These are phyloP conservation scores for Colletotrichum shisoi DNA, from an alignment of 2,329 filamentous ascomycete genomes.

Conservation along the genomic window DNA sequence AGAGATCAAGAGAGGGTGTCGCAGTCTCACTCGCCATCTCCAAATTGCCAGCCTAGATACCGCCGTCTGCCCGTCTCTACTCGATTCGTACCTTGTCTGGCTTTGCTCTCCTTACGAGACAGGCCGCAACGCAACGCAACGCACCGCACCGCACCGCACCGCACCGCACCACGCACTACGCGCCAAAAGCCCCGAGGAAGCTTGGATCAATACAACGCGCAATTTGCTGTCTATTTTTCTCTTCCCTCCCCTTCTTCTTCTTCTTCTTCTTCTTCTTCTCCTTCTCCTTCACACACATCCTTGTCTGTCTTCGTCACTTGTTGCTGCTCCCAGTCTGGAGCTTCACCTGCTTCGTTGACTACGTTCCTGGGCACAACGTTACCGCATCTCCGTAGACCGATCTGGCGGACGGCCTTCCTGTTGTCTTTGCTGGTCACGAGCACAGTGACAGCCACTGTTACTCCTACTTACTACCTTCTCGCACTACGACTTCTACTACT, in stretches of 20 bases:
- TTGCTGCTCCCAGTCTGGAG: constrained; percentile 5
- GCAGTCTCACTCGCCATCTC: constrained; percentile 13
- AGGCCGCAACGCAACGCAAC: constrained; percentile 27
- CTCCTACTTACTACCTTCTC: not conserved
- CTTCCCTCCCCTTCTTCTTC: constrained; percentile 13
- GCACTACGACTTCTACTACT: too few relatives aligned
- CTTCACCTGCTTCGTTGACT: constrained; percentile 25
- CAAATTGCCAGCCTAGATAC: constrained; percentile 14
- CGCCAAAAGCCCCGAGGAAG: constrained; percentile 33
- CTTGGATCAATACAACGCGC: constrained; percentile 36
- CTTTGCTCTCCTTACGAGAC: constrained; percentile 17
- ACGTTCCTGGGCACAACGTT: not conserved
- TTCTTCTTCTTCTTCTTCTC: constrained; percentile 10
- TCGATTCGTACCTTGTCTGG: constrained; percentile 15
- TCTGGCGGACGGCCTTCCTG: constrained; percentile 3
- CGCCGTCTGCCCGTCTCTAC: not conserved
- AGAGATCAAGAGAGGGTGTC: not conserved
- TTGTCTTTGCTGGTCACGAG: constrained; percentile 13
- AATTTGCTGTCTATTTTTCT: constrained; percentile 29
- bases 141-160: constrained; percentile 25
- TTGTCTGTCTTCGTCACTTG: constrained; percentile 16
- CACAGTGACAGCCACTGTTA: not conserved
- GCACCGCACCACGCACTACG: constrained; percentile 26
- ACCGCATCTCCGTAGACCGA: not conserved
- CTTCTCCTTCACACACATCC: constrained; percentile 9